Evolutionary conservation across 1,284 basidiomycete species (phyloP).

Genomic region (Malassezia sp.): DNA sequence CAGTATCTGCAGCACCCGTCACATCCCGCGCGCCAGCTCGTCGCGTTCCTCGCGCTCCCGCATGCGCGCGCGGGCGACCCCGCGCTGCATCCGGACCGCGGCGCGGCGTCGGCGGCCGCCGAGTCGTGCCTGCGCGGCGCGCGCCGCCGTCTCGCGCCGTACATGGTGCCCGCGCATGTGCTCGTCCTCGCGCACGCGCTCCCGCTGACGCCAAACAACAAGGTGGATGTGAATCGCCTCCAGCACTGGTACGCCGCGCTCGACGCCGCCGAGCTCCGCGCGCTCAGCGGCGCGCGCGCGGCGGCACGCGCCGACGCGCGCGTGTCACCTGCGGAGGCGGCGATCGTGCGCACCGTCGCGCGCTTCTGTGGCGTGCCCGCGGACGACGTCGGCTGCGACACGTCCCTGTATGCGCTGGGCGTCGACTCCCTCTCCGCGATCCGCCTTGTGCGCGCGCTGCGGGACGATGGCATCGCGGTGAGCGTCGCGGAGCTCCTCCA

Average conservation of each 20-base stretch:
- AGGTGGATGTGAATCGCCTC: conserved; percentile 31
- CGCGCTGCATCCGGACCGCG: neutral
- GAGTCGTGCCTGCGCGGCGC: conserved; percentile 12
- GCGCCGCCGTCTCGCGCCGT: conserved; percentile 24
- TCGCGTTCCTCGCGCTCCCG: conserved; percentile 29
- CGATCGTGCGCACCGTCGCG: conserved; percentile 16
- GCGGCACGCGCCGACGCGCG: conserved; percentile 6
- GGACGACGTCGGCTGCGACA: neutral
- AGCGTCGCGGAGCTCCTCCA: conserved; percentile 25
- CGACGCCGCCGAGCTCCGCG: conserved; percentile 14
- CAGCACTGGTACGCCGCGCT: conserved; percentile 16
- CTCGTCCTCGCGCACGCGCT: conserved; percentile 22
- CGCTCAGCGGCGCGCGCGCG: conserved; percentile 15
- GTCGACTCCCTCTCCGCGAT: conserved; percentile 41
- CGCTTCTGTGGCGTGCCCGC: conserved; percentile 15
- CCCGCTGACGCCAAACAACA: conserved; percentile 43
- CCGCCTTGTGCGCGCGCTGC: conserved; percentile 23
- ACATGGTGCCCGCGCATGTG: conserved; percentile 39
- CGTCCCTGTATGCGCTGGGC: conserved; percentile 36
- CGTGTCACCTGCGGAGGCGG: conserved; percentile 19
- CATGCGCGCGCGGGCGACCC: neutral
- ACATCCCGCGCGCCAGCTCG: conserved; percentile 31
- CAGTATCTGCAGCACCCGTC: conserved; percentile 37
- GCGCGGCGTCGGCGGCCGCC: neutral
- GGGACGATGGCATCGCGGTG: neutral